Percentiles rank a stretch among this genome's conserved stretches.
These are phyloP conservation scores for Astrocystis sublimbata DNA, from an alignment of 495 filamentous ascomycete species.

Conservation along the genomic window DNA sequence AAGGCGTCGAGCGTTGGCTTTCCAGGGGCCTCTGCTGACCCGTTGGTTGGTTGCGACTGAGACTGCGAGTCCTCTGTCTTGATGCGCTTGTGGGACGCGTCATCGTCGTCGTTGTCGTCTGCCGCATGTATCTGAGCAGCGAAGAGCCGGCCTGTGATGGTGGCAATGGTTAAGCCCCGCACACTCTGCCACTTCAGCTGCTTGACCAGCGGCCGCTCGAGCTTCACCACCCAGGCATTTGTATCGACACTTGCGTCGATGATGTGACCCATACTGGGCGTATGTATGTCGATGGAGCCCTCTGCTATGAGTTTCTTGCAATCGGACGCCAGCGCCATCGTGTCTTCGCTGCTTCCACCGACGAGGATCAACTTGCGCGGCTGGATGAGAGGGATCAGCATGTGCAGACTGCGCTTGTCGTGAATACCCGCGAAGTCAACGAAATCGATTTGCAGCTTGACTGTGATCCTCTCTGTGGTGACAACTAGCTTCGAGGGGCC, in stretches of 20 bases:
- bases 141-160: conserved; percentile 67
- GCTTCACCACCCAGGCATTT: conserved; percentile 92
- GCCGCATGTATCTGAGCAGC: conserved; percentile 38
- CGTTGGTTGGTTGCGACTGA: too few species aligned
- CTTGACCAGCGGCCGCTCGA: conserved; percentile 78
- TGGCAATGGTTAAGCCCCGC: conserved; percentile 82
- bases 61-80: conserved; percentile 57
- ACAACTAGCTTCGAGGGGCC: conserved; percentile 76
- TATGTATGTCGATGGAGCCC: conserved; percentile 66
- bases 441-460: conserved; percentile 76
- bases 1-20: conserved; percentile 75
- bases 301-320: conserved; percentile 72
- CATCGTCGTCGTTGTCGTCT: conserved; percentile 43
- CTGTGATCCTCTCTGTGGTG: conserved; percentile 56
- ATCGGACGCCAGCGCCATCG: conserved; percentile 70
- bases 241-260: conserved; percentile 95
- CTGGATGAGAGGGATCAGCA: conserved; percentile 92
- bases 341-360: conserved; percentile 76
- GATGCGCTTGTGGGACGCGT: conserved; percentile 62
- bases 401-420: conserved; percentile 87
- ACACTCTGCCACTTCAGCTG: conserved; percentile 94
- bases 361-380: conserved; percentile 91
- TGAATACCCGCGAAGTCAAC: conserved; percentile 92
- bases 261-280: conserved; percentile 66
- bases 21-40: conserved; percentile 20